These are phyloP conservation scores for Catenaria anguillulae DNA, from an alignment of 371 early-diverging fungal genomes.

Conservation along the genomic window DNA sequence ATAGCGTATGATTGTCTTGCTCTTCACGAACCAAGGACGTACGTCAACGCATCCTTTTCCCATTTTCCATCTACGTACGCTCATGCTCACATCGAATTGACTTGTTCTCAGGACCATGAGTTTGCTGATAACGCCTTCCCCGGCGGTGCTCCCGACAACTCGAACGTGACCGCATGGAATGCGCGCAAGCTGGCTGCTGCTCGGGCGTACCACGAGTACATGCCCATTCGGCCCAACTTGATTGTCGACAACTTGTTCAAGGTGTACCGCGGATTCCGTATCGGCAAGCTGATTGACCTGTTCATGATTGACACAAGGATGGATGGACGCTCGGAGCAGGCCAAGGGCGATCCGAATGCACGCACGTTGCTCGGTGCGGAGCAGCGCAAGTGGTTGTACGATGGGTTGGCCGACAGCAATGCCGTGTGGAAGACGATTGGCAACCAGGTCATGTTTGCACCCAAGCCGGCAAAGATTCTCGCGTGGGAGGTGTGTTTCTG, in stretches of 20 bases:
- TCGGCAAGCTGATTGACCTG: conserved; percentile 22
- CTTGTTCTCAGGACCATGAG: conserved; percentile 8
- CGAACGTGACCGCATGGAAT: neutral
- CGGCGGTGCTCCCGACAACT: neutral
- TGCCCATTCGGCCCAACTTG: neutral
- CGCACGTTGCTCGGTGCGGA: conserved; percentile 14
- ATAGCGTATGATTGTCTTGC: too few species aligned
- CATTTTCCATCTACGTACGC: too few species aligned
- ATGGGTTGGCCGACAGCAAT: conserved; percentile 10
- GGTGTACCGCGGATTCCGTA: conserved; percentile 21
- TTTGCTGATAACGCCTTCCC: conserved; percentile 4
- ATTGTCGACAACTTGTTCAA: neutral
- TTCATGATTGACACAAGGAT: conserved; percentile 27
- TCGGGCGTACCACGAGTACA: conserved; percentile 2
- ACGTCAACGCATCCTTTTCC: too few species aligned
- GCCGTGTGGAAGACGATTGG: conserved; percentile 20
- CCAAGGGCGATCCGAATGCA: neutral
- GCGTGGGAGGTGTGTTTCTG: too few species aligned
- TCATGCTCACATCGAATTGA: too few species aligned
- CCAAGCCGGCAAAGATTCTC: neutral
- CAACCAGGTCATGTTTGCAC: conserved; percentile 23
- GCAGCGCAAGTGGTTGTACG: conserved; percentile 22
- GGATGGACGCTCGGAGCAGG: conserved; percentile 15
- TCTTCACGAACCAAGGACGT: too few species aligned
- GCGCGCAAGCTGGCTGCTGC: neutral